Conservation (phyloP, 1,139 yeast genomes). For the Debaryomyces sp. region DNA sequence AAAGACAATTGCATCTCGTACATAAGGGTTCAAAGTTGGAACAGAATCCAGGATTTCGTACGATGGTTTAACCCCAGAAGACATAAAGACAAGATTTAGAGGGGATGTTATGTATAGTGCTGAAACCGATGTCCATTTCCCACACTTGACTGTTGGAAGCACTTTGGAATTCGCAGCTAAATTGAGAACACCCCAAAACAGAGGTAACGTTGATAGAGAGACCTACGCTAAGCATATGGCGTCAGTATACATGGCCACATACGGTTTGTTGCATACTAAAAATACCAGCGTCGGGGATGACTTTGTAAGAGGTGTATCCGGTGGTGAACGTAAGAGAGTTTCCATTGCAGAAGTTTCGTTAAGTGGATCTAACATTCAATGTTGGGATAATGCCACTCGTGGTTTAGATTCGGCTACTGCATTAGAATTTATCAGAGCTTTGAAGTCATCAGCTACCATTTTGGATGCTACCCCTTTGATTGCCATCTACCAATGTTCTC, state of each 20-base stretch:
- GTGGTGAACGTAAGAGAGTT: slow-evolving; percentile 84
- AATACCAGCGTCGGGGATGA: slow-evolving; percentile 74
- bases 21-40: slow-evolving; percentile 19
- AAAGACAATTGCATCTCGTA: slow-evolving; percentile 51
- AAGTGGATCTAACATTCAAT: slow-evolving; percentile 21
- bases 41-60: slow-evolving; percentile 52
- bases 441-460: slow-evolving; percentile 39
- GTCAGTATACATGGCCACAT: slow-evolving; percentile 70
- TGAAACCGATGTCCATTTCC: slow-evolving; percentile 72
- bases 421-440: slow-evolving; percentile 45
- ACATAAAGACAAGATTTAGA: slow-evolving; percentile 22
- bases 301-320: slow-evolving; percentile 76
- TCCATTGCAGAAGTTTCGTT: slow-evolving; percentile 41
- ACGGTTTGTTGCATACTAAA: slow-evolving; percentile 66
- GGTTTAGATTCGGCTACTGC: slow-evolving; percentile 56
- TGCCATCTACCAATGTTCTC: slow-evolving; percentile 51
- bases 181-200: slow-evolving; percentile 65
- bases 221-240: slow-evolving; percentile 63
- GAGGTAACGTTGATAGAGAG: slow-evolving; percentile 58
- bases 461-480: slow-evolving; percentile 42
- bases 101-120: slow-evolving; percentile 77
- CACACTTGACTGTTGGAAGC: slow-evolving; percentile 71
- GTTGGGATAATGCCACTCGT: slow-evolving; percentile 57
- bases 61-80: slow-evolving; percentile 22
- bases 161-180: slow-evolving; percentile 67